A percentile compares a stretch with the other conserved stretches of the same genome.
Evolutionary conservation across 257 asterid species (phyloP).

Genomic region (Solanum phureja): DNA sequence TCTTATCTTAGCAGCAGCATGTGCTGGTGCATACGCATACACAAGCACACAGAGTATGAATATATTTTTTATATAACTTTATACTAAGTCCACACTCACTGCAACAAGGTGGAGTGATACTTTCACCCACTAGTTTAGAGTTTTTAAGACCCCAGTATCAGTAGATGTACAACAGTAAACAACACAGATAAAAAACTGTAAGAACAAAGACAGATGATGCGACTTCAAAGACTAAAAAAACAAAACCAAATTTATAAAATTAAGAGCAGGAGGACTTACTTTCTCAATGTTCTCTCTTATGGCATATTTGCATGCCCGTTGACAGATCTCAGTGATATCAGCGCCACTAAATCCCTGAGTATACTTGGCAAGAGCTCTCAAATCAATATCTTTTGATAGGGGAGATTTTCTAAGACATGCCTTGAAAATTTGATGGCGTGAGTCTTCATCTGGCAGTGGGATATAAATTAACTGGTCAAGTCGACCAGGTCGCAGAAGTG

Average conservation of each 20-base stretch:
- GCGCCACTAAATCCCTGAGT: constrained; percentile 57
- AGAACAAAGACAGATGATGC: neutral
- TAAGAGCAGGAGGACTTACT: constrained; percentile 10
- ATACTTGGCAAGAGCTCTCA: constrained; percentile 43
- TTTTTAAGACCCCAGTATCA: neutral
- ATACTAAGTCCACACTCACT: neutral
- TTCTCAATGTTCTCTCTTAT: constrained; percentile 51
- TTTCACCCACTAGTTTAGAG: neutral
- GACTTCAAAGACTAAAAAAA: neutral
- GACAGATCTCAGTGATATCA: constrained; percentile 49
- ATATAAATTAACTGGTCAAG: constrained; percentile 51
- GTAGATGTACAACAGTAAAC: neutral
- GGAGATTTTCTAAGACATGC: constrained; percentile 50
- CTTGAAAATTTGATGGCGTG: constrained; percentile 49
- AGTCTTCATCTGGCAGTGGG: constrained; percentile 51
- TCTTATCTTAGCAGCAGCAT: neutral
- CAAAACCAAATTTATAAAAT: neutral
- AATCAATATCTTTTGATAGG: constrained; percentile 35
- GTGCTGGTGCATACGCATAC: neutral
- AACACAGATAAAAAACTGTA: neutral
- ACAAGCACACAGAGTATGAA: neutral
- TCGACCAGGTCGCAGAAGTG: constrained; percentile 56
- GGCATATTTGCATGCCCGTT: constrained; percentile 52
- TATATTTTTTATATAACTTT: neutral
- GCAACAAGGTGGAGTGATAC: neutral